Base-by-base conservation (phyloP, 768 basidiomycete genomes). In the Boletellus ananas region DNA sequence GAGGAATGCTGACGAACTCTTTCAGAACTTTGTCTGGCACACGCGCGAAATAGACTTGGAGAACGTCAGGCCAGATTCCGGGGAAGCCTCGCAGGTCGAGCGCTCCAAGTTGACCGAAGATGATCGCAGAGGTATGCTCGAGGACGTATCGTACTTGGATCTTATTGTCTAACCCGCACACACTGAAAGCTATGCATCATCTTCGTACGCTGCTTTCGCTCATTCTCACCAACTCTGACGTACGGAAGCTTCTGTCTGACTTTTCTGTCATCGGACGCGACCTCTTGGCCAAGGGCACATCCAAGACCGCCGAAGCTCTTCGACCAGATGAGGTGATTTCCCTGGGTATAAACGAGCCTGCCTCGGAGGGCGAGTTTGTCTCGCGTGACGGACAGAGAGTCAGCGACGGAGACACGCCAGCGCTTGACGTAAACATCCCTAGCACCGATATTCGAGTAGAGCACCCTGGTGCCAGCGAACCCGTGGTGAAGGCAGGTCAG, bases 171-270 rank as follows among this genome's bases (percentile, higher is more conserved):
- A 37, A 71, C 50, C n/a, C 35, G 39, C 14, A 38, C 42, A 20
- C 2, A n/a, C 52, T 9, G n/a, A 7, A 53, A 88, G 92, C 92
- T 18, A 80, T 88, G 40, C 78, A 78, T 48, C 91, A 97, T 69
- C 80, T 97, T 14, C 90, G 94, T 56, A 94, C 93, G 0, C 79
- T 99, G 41, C 75, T 90, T 52, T 80, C 81, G 37, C 85, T 97
- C 60, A 75, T 97, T 61, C 76, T 93, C 54, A 95, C 94, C 64
- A 99, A 99, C 72, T 86, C 89, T 0, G 90, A 95, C 71, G 86
- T 89, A 27, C 86, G 93, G 60, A 95, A 96, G 66, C 83, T 96
- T 25, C 70, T 94, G 45, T 78, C 82, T 2, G 90, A 93, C 68
- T 84, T 88, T 55, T 78, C 81, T 10, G 66, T 85, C 50, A 83